Conservation (phyloP, 2,329 filamentous ascomycete genomes). For the Ophiocordyceps robertsii region DNA sequence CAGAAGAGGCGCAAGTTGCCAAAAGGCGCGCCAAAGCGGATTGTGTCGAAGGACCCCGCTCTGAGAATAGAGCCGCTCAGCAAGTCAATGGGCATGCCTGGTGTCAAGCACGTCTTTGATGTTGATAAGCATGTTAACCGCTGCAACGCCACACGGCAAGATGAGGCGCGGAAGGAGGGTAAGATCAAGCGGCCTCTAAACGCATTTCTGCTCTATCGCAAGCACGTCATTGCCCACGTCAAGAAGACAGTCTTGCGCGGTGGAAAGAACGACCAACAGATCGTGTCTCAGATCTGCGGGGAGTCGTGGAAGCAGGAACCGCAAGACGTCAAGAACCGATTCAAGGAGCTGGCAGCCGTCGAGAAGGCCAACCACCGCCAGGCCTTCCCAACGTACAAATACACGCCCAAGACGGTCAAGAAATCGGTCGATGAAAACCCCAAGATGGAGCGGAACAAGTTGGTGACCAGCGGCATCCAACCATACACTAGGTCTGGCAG, state of each 20-base stretch:
- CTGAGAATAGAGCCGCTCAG: constrained; percentile 65
- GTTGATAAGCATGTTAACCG: constrained; percentile 73
- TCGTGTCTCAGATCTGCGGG: constrained; percentile 80
- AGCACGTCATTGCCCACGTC: constrained; percentile 44
- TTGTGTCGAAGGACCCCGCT: no score
- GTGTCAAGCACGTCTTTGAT: constrained; percentile 53
- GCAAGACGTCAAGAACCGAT: constrained; percentile 56
- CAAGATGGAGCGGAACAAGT: neutral
- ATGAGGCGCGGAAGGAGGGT: constrained; percentile 54
- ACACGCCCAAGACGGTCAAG: constrained; percentile 64
- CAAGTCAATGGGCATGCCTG: constrained; percentile 50
- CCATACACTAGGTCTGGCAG: neutral
- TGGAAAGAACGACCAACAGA: constrained; percentile 75
- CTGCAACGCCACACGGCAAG: constrained; percentile 47
- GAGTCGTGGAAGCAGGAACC: constrained; percentile 73
- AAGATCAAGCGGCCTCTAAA: constrained; percentile 92
- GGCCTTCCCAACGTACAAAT: constrained; percentile 88
- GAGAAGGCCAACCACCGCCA: constrained; percentile 75
- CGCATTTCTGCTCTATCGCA: constrained; percentile 95
- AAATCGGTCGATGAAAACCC: constrained; percentile 11
- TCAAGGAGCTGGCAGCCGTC: constrained; percentile 63
- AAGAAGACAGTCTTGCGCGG: constrained; percentile 1
- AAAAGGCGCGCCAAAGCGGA: neutral
- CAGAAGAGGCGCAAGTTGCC: constrained; percentile 1
- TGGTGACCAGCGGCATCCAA: neutral